Conservation (phyloP, 768 basidiomycete genomes). For the Tephrocybe rancida region DNA sequence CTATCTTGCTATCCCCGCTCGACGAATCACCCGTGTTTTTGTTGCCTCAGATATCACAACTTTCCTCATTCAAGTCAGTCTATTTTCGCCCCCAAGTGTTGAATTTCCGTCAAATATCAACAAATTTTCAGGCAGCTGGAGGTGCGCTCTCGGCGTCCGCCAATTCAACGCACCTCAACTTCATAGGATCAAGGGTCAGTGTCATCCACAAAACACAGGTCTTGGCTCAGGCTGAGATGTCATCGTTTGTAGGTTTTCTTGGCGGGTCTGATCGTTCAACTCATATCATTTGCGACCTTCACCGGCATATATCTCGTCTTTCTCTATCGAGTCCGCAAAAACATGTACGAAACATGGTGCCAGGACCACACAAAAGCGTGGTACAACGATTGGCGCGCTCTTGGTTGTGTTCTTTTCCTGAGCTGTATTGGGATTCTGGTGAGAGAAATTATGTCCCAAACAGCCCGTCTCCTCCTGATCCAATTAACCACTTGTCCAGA, state of each 20-base stretch:
- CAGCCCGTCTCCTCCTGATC: neutral
- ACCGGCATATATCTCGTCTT: slow-evolving; percentile 50
- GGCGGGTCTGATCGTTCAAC: slow-evolving; percentile 55
- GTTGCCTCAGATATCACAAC: slow-evolving; percentile 64
- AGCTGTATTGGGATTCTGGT: slow-evolving; percentile 69
- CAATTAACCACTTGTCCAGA: slow-evolving; percentile 31
- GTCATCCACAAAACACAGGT: too few species aligned
- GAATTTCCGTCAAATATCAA: neutral
- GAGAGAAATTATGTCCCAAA: slow-evolving; percentile 14
- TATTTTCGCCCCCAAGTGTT: neutral
- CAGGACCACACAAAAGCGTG: slow-evolving; percentile 38
- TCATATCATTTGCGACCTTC: slow-evolving; percentile 54
- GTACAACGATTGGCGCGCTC: slow-evolving; percentile 59
- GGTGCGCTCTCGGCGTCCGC: slow-evolving; percentile 47
- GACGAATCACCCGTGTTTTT: slow-evolving; percentile 56
- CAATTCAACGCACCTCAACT: slow-evolving; percentile 26
- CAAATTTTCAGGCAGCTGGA: slow-evolving; percentile 40
- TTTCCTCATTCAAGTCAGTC: slow-evolving; percentile 60
- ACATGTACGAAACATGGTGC: slow-evolving; percentile 41
- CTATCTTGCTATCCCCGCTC: slow-evolving; percentile 52
- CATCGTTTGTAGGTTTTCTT: slow-evolving; percentile 53
- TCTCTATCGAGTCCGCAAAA: slow-evolving; percentile 46
- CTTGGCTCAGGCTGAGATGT: too few species aligned
- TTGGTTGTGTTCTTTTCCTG: slow-evolving; percentile 50
- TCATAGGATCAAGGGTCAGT: slow-evolving; percentile 38